A percentile compares a stretch with the other conserved stretches of the same genome.
These are phyloP conservation scores for Rhododendron ovatum DNA, from an alignment of 148 eudicot species.

Conservation along the genomic window DNA sequence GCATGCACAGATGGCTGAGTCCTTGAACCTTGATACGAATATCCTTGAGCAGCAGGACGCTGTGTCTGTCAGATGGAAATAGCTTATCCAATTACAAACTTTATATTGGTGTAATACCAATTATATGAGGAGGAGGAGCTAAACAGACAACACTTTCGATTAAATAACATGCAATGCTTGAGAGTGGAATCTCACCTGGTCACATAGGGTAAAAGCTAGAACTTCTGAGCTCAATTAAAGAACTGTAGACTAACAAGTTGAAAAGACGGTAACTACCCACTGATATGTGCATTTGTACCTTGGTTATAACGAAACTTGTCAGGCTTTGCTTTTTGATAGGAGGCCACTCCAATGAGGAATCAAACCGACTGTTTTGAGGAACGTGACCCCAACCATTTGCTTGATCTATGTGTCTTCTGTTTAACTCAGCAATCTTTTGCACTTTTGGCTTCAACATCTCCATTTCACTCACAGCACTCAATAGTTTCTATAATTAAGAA, in stretches of 20 bases:
- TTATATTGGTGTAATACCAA: neutral
- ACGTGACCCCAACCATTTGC: constrained; percentile 32
- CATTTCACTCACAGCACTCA: constrained; percentile 64
- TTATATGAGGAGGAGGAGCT: neutral
- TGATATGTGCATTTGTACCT: neutral
- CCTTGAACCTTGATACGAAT: constrained; percentile 38
- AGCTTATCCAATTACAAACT: neutral
- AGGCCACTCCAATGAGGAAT: constrained; percentile 49
- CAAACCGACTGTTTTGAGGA: constrained; percentile 25
- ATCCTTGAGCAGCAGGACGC: constrained; percentile 28
- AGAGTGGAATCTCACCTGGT: neutral
- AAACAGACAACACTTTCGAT: neutral
- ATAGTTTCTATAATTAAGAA: constrained; percentile 48
- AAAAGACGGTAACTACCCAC: neutral
- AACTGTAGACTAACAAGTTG: neutral
- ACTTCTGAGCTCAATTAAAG: neutral
- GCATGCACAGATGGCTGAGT: constrained; percentile 23
- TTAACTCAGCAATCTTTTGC: constrained; percentile 51
- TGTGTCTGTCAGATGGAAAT: constrained; percentile 29
- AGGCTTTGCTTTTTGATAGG: constrained; percentile 40
- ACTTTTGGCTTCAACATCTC: constrained; percentile 77
- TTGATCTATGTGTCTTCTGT: constrained; percentile 45
- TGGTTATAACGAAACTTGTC: neutral
- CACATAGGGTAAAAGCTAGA: neutral
- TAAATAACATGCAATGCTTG: neutral